Evolutionary conservation across 2,329 filamentous ascomycete species (phyloP).

Genomic region (Phialophora chinensis): DNA sequence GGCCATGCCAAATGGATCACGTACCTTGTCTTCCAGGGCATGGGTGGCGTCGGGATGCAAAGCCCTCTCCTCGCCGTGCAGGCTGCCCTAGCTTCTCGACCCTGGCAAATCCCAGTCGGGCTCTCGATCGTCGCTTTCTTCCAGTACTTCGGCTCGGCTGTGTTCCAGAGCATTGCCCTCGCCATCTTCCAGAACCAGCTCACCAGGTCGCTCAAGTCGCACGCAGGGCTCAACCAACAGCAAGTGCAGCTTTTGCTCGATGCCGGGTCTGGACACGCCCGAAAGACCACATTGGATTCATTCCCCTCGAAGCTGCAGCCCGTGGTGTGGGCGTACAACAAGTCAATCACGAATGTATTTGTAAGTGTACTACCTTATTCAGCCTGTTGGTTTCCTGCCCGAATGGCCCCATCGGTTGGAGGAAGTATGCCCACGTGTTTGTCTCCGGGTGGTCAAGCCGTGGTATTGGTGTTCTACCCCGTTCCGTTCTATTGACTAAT

Average conservation of each 20-base stretch:
- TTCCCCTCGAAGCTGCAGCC: conserved; percentile 68
- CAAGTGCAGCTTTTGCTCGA: conserved; percentile 66
- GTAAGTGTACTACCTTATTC: neutral
- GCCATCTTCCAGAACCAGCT: conserved; percentile 49
- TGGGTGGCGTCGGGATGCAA: conserved; percentile 48
- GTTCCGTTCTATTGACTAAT: neutral
- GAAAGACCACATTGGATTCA: conserved; percentile 14
- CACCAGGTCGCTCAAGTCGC: conserved; percentile 46
- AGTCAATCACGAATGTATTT: conserved; percentile 45
- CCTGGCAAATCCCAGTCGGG: conserved; percentile 45
- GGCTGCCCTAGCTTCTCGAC: conserved; percentile 41
- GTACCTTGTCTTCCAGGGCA: conserved; percentile 47
- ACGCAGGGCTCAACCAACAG: conserved; percentile 50
- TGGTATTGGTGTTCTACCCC: neutral
- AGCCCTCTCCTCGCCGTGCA: conserved; percentile 47
- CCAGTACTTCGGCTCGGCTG: conserved; percentile 47
- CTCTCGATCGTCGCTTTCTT: conserved; percentile 47
- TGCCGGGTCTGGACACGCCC: conserved; percentile 71
- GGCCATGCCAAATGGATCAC: conserved; percentile 47
- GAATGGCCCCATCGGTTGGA: too few relatives aligned
- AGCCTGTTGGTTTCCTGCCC: too few relatives aligned
- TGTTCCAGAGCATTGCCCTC: conserved; percentile 48
- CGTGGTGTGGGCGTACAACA: conserved; percentile 50
- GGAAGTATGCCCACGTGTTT: too few relatives aligned
- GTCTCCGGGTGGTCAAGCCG: too few relatives aligned